Evolutionary conservation across 2,329 filamentous ascomycete genomes (phyloP).

Genomic region (Pseudovirgaria hyperparasitica): DNA sequence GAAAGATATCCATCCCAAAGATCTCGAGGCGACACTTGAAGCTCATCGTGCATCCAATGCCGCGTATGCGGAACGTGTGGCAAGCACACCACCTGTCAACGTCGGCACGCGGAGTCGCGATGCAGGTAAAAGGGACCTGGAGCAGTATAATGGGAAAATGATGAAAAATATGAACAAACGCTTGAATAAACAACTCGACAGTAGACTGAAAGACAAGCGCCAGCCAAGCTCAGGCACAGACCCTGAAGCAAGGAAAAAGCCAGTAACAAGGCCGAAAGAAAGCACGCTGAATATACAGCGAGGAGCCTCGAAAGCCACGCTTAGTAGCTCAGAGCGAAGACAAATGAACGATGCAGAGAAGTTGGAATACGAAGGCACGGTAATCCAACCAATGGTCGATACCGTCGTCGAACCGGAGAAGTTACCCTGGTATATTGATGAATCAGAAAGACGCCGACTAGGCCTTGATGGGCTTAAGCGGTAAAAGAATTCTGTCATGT

Average conservation of each 20-base stretch:
- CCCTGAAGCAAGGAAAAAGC: too few species aligned
- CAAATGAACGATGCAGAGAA: not conserved
- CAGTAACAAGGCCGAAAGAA: too few species aligned
- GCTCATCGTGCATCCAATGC: constrained; percentile 28
- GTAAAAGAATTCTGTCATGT: too few species aligned
- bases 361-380: constrained; percentile 2
- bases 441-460: too few species aligned
- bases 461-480: too few species aligned
- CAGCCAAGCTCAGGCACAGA: too few species aligned
- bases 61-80: constrained; percentile 10
- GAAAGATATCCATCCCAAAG: constrained; percentile 17
- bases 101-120: not conserved
- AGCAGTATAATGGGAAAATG: not conserved
- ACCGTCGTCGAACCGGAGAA: not conserved
- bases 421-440: constrained; percentile 3
- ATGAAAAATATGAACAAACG: too few species aligned
- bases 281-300: too few species aligned
- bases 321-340: not conserved
- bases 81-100: constrained; percentile 6
- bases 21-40: constrained; percentile 21
- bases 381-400: not conserved
- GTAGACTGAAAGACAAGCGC: too few species aligned
- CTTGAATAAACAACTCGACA: too few species aligned
- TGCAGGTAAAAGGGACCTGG: constrained; percentile 1
- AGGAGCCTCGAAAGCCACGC: too few species aligned